Conservation (phyloP, 2,329 filamentous ascomycete species). For the Monilinia fructicola region DNA sequence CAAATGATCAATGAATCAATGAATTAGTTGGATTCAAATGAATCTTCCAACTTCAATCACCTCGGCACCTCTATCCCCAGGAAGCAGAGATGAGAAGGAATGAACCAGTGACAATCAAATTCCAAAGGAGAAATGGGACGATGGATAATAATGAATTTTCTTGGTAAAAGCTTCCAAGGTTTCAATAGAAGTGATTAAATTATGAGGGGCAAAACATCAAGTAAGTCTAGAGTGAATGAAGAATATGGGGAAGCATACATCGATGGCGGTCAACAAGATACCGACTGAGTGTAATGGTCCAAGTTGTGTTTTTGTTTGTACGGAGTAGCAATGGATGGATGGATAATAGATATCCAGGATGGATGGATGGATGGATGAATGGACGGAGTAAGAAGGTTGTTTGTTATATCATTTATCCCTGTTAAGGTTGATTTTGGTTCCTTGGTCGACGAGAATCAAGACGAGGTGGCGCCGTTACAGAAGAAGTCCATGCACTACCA, state of each 20-base stretch:
- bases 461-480: constrained; percentile 28
- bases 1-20: neutral
- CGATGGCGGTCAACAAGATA: constrained; percentile 28
- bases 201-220: constrained; percentile 11
- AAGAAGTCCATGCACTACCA: constrained; percentile 23
- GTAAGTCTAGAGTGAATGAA: constrained; percentile 1
- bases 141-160: neutral
- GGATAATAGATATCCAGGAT: too few relatives aligned
- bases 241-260: constrained; percentile 33
- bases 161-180: neutral
- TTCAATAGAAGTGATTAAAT: neutral
- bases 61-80: neutral
- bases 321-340: too few relatives aligned
- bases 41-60: constrained; percentile 21
- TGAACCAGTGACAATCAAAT: constrained; percentile 15
- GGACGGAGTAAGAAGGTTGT: constrained; percentile 20
- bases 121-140: neutral
- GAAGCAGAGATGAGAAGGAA: constrained; percentile 8
- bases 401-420: constrained; percentile 33
- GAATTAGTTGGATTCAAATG: constrained; percentile 1
- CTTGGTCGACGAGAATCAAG: constrained; percentile 38
- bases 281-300: too few relatives aligned
- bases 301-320: constrained; percentile 35
- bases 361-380: too few relatives aligned
- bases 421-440: constrained; percentile 35